Percentiles rank a stretch among this genome's conserved stretches.
These are phyloP conservation scores for Lactifluus rugatus DNA, from an alignment of 768 basidiomycete species.

Conservation along the genomic window DNA sequence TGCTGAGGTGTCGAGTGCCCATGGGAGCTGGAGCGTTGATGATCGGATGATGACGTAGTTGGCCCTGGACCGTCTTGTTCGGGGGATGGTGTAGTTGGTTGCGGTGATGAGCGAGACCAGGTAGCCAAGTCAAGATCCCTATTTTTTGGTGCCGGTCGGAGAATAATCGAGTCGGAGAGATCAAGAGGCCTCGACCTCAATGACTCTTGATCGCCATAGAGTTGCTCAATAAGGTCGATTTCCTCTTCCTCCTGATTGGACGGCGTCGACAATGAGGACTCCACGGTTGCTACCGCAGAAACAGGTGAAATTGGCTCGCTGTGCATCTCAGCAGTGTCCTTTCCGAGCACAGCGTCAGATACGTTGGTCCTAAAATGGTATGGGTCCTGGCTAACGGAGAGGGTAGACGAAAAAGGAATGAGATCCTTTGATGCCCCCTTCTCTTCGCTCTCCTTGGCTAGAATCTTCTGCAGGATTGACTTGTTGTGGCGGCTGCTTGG, in stretches of 20 bases:
- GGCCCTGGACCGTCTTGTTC: slow-evolving; percentile 21
- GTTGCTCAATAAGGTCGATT: slow-evolving; percentile 92
- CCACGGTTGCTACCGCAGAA: neutral
- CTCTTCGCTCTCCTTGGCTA: slow-evolving; percentile 52
- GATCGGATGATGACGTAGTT: neutral
- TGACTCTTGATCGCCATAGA: slow-evolving; percentile 74
- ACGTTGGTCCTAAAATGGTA: slow-evolving; percentile 9
- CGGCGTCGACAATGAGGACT: slow-evolving; percentile 6
- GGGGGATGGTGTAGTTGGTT: slow-evolving; percentile 38
- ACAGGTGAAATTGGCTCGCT: neutral
- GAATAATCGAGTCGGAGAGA: slow-evolving; percentile 73
- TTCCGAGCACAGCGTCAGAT: slow-evolving; percentile 23
- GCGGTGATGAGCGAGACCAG: slow-evolving; percentile 55
- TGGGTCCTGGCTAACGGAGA: slow-evolving; percentile 1
- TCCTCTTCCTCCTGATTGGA: slow-evolving; percentile 58
- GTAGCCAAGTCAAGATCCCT: slow-evolving; percentile 78
- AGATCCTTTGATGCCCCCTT: slow-evolving; percentile 51
- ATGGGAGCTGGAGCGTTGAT: slow-evolving; percentile 8
- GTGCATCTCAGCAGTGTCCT: slow-evolving; percentile 21
- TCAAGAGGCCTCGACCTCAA: slow-evolving; percentile 64
- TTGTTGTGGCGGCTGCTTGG: slow-evolving; percentile 74
- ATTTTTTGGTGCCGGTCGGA: slow-evolving; percentile 79
- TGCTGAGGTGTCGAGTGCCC: slow-evolving; percentile 8
- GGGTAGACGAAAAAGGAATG: slow-evolving; percentile 23
- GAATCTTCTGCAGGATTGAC: slow-evolving; percentile 72